Percentiles rank a stretch among this genome's conserved stretches.
phyloP scores from a whole-genome alignment of 306 rosid species.

The Castanea mollissima region DNA sequence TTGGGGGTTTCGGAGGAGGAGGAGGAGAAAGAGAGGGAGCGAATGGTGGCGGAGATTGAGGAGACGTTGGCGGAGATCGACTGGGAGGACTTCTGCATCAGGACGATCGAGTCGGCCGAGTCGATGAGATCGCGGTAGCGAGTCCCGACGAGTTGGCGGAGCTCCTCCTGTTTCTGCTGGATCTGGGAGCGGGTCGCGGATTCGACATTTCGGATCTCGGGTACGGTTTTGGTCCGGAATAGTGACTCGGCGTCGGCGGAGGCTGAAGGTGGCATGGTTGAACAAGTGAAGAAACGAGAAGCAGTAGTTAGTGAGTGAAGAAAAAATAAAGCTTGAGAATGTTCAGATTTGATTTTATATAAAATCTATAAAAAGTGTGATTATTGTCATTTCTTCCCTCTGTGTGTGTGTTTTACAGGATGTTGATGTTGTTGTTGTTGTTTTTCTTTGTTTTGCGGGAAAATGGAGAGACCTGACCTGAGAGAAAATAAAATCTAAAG shows the following conservation, averaged over 20 bases:
- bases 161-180: constrained; percentile 95
- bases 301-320: too few relatives aligned
- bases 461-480: too few relatives aligned
- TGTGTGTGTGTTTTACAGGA: too few relatives aligned
- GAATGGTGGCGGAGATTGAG: constrained; percentile 54
- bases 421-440: too few relatives aligned
- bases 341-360: too few relatives aligned
- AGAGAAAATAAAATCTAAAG: too few relatives aligned
- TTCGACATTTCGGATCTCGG: constrained; percentile 88
- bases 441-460: too few relatives aligned
- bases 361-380: too few relatives aligned
- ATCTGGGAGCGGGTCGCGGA: constrained; percentile 65
- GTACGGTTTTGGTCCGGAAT: constrained; percentile 69
- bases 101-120: constrained; percentile 91
- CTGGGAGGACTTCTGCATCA: constrained; percentile 65
- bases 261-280: constrained; percentile 28
- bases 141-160: constrained; percentile 91
- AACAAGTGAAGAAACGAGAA: too few relatives aligned
- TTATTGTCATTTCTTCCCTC: too few relatives aligned
- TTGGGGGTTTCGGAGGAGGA: constrained; percentile 13
- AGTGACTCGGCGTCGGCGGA: constrained; percentile 77
- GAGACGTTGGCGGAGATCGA: constrained; percentile 72
- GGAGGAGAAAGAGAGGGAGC: constrained; percentile 58
- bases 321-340: too few relatives aligned
- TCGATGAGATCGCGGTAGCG: constrained; percentile 97